Evolutionary conservation across 768 basidiomycete species (phyloP).

Genomic region (Austroboletus festivus): DNA sequence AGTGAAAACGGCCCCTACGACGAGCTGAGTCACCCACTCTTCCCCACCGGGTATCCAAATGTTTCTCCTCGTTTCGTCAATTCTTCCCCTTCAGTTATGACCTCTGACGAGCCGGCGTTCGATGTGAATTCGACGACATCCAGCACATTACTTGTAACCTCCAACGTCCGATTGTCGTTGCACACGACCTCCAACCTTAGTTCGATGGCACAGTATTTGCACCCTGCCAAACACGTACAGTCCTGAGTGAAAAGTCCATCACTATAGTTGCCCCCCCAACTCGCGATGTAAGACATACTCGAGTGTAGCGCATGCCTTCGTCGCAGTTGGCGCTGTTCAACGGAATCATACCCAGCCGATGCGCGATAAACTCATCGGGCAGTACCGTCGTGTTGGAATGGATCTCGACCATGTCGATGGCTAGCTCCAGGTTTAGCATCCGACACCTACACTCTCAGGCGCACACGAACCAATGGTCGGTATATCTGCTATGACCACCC

Average conservation of each 20-base stretch:
- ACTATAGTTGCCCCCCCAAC: too few relatives aligned
- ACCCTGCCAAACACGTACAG: slow-evolving; percentile 83
- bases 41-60: slow-evolving; percentile 84
- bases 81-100: slow-evolving; percentile 56
- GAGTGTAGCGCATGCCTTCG: slow-evolving; percentile 77
- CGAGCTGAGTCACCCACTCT: slow-evolving; percentile 48
- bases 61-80: slow-evolving; percentile 66
- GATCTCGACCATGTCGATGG: slow-evolving; percentile 96
- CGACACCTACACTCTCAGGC: not conserved
- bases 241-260: too few relatives aligned
- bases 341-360: slow-evolving; percentile 93
- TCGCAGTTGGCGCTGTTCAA: slow-evolving; percentile 85
- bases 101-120: slow-evolving; percentile 37
- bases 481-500: slow-evolving; percentile 95
- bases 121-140: slow-evolving; percentile 49
- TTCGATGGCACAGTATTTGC: slow-evolving; percentile 81
- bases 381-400: slow-evolving; percentile 88
- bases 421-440: slow-evolving; percentile 39
- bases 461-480: slow-evolving; percentile 82
- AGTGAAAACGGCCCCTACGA: not conserved
- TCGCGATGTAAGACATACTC: slow-evolving; percentile 42
- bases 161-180: slow-evolving; percentile 69
- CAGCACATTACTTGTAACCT: slow-evolving; percentile 84
- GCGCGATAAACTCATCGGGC: slow-evolving; percentile 96
- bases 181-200: slow-evolving; percentile 78